These are phyloP conservation scores for Euphorbia schlechtendalii DNA, from an alignment of 441 rosid species.

Conservation along the genomic window DNA sequence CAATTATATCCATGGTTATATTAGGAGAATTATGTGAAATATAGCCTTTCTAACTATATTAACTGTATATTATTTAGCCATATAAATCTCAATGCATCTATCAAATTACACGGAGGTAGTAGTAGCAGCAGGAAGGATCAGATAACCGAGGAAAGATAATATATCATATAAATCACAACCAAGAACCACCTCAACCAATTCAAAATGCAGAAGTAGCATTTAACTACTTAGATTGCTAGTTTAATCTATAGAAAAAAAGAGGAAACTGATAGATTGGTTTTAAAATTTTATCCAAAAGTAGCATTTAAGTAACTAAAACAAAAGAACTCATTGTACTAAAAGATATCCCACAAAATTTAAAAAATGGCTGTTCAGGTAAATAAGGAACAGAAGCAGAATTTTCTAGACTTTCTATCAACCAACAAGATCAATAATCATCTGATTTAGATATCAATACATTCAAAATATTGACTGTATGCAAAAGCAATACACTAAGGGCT, in stretches of 20 bases:
- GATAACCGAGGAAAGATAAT: neutral
- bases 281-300: neutral
- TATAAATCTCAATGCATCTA: too few relatives aligned
- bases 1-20: neutral
- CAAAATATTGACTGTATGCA: neutral
- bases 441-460: neutral
- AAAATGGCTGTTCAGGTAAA: neutral
- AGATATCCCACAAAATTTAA: neutral
- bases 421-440: neutral
- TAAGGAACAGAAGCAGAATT: neutral
- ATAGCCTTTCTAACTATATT: too few relatives aligned
- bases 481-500: neutral
- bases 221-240: too few relatives aligned
- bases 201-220: too few relatives aligned
- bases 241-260: neutral
- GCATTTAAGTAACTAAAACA: neutral
- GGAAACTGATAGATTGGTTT: neutral
- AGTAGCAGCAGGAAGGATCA: neutral
- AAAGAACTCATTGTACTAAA: neutral
- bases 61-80: too few relatives aligned
- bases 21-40: too few relatives aligned
- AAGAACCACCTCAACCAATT: constrained; percentile 10
- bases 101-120: too few relatives aligned
- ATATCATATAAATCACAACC: neutral
- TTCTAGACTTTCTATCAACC: neutral